A percentile compares a stretch with the other conserved stretches of the same genome.
These are phyloP conservation scores for Solanum medicagineum DNA, from an alignment of 257 asterid species.

Conservation along the genomic window DNA sequence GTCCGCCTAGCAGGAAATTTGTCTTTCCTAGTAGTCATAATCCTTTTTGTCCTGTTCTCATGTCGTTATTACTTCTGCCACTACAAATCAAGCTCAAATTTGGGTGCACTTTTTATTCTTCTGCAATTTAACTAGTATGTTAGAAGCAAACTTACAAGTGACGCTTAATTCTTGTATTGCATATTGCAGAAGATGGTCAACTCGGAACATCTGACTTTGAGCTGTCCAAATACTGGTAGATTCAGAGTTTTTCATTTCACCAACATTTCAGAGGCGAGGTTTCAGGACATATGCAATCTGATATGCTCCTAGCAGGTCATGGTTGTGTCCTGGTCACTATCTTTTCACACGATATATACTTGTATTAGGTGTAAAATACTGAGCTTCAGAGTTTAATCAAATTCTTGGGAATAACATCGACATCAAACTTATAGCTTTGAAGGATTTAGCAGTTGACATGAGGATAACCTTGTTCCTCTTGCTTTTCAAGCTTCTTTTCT, in stretches of 20 bases:
- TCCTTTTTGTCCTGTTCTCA: neutral
- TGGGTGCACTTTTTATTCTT: neutral
- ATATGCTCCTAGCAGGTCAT: constrained; percentile 34
- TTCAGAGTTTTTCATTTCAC: constrained; percentile 48
- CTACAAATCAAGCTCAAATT: neutral
- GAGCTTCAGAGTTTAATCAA: neutral
- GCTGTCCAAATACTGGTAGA: constrained; percentile 58
- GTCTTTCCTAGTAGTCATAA: neutral
- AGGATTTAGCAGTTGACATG: neutral
- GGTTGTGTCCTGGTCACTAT: neutral
- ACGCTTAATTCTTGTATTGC: constrained; percentile 3
- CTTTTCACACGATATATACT: neutral
- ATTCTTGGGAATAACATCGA: neutral
- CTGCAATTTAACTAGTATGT: neutral
- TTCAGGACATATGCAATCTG: constrained; percentile 66
- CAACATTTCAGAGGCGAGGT: constrained; percentile 44
- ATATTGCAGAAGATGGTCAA: constrained; percentile 41
- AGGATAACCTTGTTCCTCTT: neutral
- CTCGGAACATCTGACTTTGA: constrained; percentile 49
- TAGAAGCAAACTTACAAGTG: neutral
- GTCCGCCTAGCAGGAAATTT: neutral
- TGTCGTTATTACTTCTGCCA: neutral
- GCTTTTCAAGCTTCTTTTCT: neutral
- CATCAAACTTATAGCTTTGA: neutral
- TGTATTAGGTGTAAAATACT: neutral